Evolutionary conservation across 805 yeast genomes (phyloP).

Genomic region (Lipomyces lipofer): DNA sequence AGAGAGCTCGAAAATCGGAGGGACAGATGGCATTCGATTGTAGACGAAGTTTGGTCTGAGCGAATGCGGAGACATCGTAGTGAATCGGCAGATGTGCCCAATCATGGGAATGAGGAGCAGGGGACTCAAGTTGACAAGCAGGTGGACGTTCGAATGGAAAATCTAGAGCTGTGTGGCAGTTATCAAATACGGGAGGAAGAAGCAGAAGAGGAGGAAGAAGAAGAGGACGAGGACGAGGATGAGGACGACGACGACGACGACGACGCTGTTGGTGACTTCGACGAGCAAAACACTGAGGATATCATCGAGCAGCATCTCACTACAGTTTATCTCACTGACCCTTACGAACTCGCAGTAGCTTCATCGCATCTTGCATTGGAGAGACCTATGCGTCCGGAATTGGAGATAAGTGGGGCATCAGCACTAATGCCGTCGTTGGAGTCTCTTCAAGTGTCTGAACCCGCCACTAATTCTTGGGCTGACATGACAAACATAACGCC

Average conservation of each 20-base stretch:
- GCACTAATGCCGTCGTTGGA: neutral
- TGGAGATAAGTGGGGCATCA: neutral
- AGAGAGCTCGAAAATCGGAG: conserved; percentile 4
- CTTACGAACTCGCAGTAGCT: neutral
- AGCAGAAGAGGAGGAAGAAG: neutral
- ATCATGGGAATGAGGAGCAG: neutral
- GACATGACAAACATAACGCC: neutral
- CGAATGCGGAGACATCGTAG: neutral
- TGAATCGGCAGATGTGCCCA: neutral
- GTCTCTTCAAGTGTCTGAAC: neutral
- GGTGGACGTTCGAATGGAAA: neutral
- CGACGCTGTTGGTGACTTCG: neutral
- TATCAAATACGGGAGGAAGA: neutral
- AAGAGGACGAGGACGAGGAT: neutral
- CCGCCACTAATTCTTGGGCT: neutral
- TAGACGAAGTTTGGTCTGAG: neutral
- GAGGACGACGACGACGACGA: neutral
- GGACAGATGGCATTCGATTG: conserved; percentile 7
- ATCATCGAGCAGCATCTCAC: neutral
- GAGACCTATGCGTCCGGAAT: neutral
- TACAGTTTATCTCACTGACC: neutral
- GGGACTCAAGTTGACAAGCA: neutral
- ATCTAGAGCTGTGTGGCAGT: neutral
- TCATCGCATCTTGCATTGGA: too few species aligned
- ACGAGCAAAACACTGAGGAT: neutral